Evolutionary conservation across 805 yeast species (phyloP).

Genomic region (Wickerhamomyces strasburgensis): DNA sequence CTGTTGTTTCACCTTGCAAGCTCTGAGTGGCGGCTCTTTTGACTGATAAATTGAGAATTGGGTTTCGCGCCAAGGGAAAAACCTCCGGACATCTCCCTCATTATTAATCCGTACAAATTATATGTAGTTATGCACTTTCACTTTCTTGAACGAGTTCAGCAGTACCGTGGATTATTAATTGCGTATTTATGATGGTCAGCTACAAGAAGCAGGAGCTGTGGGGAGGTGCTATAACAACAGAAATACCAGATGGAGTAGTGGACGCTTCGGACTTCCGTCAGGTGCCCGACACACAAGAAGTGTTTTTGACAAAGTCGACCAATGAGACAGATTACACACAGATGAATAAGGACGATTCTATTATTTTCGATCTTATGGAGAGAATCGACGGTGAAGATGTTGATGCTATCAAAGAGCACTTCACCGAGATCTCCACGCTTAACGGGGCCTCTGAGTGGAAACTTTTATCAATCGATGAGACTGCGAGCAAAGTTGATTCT

Average conservation of each 20-base stretch:
- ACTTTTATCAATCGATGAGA: conserved; percentile 25
- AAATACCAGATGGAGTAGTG: conserved; percentile 52
- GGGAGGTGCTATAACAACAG: conserved; percentile 75
- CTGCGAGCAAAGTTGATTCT: conserved; percentile 12
- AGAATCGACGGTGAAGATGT: conserved; percentile 35
- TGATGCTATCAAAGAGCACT: conserved; percentile 45
- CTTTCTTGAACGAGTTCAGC: too few relatives aligned
- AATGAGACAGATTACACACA: conserved; percentile 28
- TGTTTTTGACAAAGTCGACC: conserved; percentile 50
- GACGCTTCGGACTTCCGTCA: conserved; percentile 80
- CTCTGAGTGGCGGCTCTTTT: too few relatives aligned
- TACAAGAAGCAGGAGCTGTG: conserved; percentile 38
- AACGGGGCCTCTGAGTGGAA: conserved; percentile 34
- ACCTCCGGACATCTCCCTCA: too few relatives aligned
- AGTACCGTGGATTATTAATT: neutral
- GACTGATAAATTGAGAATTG: too few relatives aligned
- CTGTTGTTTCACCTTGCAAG: too few relatives aligned
- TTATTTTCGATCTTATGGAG: conserved; percentile 65
- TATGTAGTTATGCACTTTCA: too few relatives aligned
- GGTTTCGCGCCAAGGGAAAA: too few relatives aligned
- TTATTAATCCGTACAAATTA: too few relatives aligned
- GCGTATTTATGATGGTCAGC: neutral
- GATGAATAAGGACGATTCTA: conserved; percentile 42
- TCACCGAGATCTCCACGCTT: conserved; percentile 47
- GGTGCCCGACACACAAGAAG: conserved; percentile 93